Percentiles rank a stretch among this genome's conserved stretches.
Conservation (phyloP, 2,329 filamentous ascomycete genomes). For the Xylariomycetidae sp. region DNA sequence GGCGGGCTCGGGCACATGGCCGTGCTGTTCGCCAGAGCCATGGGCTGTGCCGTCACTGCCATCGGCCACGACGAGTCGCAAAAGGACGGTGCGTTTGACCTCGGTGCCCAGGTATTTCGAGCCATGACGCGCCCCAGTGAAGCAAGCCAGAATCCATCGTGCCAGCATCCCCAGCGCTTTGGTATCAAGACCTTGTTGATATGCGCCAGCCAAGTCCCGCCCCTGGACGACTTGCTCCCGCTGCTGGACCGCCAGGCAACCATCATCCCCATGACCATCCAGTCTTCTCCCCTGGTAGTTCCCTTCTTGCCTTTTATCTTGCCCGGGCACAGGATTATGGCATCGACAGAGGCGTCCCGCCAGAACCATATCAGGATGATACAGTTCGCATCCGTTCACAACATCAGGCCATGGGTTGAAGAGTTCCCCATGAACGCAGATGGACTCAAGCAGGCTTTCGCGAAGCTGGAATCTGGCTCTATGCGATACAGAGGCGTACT, state of each 20-base stretch:
- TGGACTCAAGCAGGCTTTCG: conserved; percentile 9
- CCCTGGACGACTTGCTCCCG: background rate
- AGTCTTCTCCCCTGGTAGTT: conserved; percentile 1
- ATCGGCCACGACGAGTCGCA: conserved; percentile 32
- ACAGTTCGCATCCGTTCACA: conserved; percentile 10
- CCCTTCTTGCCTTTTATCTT: conserved; percentile 3
- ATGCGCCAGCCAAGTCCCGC: conserved; percentile 1
- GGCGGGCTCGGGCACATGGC: conserved; percentile 30
- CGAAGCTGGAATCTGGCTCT: conserved; percentile 8
- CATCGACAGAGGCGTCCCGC: conserved; percentile 9
- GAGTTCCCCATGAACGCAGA: conserved; percentile 11
- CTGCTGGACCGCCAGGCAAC: conserved; percentile 1
- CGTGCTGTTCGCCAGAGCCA: conserved; percentile 28
- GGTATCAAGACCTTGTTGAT: conserved; percentile 3
- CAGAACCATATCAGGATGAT: conserved; percentile 11
- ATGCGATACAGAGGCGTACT: conserved; percentile 14
- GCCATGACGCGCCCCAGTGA: background rate
- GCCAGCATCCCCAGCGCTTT: no score
- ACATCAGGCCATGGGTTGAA: conserved; percentile 11
- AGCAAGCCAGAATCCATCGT: background rate
- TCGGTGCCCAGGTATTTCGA: conserved; percentile 10
- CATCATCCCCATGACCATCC: conserved; percentile 3
- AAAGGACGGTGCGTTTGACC: conserved; percentile 6
- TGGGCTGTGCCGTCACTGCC: conserved; percentile 29
- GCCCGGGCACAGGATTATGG: conserved; percentile 1